Conservation (phyloP, 352 stramenopile species). For the Thraustochytrium sp. region DNA sequence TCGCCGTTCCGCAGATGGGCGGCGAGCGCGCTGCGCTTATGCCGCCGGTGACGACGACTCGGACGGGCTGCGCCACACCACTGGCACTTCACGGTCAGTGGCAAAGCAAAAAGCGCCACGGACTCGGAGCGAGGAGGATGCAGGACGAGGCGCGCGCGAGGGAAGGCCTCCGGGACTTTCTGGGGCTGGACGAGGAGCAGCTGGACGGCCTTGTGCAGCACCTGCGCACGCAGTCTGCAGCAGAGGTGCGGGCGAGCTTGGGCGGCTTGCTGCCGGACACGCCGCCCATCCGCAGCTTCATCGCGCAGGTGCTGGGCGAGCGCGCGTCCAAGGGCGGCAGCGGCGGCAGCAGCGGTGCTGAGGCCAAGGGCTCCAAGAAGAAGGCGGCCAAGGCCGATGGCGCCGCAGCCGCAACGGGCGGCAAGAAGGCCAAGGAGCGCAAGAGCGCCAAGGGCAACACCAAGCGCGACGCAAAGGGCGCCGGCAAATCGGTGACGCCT, state of each 20-base stretch:
- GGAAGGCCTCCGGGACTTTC: background rate
- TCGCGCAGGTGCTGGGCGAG: background rate
- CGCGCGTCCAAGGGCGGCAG: background rate
- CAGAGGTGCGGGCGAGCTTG: slow-evolving; percentile 12
- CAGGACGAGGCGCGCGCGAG: background rate
- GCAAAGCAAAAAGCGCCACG: too few relatives aligned
- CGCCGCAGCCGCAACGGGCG: background rate
- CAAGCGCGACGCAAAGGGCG: background rate
- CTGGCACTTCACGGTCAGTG: too few relatives aligned
- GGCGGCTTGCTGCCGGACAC: slow-evolving; percentile 22
- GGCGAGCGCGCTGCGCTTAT: too few relatives aligned
- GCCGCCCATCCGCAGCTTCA: background rate
- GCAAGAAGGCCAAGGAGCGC: background rate
- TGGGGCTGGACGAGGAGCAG: slow-evolving; percentile 12
- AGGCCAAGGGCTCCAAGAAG: background rate
- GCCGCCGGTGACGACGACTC: too few relatives aligned
- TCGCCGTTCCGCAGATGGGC: too few relatives aligned
- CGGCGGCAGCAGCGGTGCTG: background rate
- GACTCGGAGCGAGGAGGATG: too few relatives aligned
- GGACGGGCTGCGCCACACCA: too few relatives aligned
- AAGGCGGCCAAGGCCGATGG: background rate
- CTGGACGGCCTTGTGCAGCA: background rate
- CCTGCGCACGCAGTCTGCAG: background rate
- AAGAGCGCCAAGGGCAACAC: too few relatives aligned
- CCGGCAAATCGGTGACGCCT: background rate